Conservation (phyloP, 768 basidiomycete species). For the Suillus discolor region DNA sequence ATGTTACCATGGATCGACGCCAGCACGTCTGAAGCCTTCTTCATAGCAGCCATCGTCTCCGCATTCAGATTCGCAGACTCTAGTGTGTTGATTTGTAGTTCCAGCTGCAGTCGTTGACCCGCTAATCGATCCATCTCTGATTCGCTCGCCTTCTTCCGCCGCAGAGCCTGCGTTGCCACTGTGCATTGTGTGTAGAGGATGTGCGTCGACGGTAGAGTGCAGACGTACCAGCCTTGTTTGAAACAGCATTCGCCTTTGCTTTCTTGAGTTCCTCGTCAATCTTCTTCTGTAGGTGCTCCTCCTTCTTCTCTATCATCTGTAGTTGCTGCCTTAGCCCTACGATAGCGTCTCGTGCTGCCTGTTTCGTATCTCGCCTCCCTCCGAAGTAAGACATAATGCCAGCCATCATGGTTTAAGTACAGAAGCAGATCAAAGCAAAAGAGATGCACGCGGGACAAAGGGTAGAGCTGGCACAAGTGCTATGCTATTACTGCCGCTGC, state of each 20-base stretch:
- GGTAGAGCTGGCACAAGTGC: conserved; percentile 7
- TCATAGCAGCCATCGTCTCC: conserved; percentile 97
- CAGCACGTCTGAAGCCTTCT: conserved; percentile 89
- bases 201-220: not conserved
- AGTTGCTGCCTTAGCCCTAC: conserved; percentile 91
- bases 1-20: conserved; percentile 87
- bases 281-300: conserved; percentile 95
- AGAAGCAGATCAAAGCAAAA: conserved; percentile 6
- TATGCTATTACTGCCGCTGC: conserved; percentile 13
- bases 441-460: conserved; percentile 8
- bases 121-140: conserved; percentile 82
- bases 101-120: conserved; percentile 87
- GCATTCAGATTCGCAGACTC: conserved; percentile 98
- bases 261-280: conserved; percentile 93
- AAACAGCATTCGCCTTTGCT: conserved; percentile 89
- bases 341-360: conserved; percentile 90
- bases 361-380: conserved; percentile 78
- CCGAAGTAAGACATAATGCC: conserved; percentile 89
- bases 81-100: conserved; percentile 95
- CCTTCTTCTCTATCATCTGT: conserved; percentile 99
- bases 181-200: conserved; percentile 15
- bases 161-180: conserved; percentile 90
- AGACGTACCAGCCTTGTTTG: conserved; percentile 89
- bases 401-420: conserved; percentile 57
- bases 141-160: conserved; percentile 92